phyloP scores from a whole-genome alignment of 768 basidiomycete genomes.

The Lenzites betulinus region DNA sequence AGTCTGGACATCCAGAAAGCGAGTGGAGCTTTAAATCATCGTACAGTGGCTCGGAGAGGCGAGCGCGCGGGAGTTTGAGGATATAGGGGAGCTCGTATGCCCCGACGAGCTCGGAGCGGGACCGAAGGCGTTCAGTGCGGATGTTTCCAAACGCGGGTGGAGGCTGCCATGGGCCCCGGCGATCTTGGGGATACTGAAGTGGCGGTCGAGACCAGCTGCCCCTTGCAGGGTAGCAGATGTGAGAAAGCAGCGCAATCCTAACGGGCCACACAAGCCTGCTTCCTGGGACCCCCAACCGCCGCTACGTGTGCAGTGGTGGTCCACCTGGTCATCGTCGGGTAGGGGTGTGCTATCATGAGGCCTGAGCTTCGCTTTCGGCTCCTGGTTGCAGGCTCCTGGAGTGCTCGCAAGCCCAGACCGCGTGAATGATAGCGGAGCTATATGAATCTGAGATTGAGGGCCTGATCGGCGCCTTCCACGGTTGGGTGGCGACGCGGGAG shows the following conservation, averaged over 20 bases:
- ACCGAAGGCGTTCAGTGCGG: background rate
- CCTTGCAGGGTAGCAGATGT: background rate
- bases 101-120: slow-evolving; percentile 1
- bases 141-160: no score
- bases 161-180: no score
- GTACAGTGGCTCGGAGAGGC: background rate
- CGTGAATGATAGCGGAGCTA: slow-evolving; percentile 1
- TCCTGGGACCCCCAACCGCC: background rate
- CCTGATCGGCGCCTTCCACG: slow-evolving; percentile 11
- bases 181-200: no score
- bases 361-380: background rate
- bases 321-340: background rate
- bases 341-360: background rate
- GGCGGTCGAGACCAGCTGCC: no score
- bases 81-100: no score
- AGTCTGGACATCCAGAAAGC: background rate
- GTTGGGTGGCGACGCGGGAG: background rate
- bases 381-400: no score
- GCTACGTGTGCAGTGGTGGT: background rate
- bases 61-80: background rate
- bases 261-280: background rate
- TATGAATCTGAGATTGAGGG: slow-evolving; percentile 13
- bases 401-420: slow-evolving; percentile 4
- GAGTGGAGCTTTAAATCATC: background rate
- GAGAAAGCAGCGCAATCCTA: background rate